phyloP scores from a whole-genome alignment of 345 rosid species.

The Lepidium aucheri region DNA sequence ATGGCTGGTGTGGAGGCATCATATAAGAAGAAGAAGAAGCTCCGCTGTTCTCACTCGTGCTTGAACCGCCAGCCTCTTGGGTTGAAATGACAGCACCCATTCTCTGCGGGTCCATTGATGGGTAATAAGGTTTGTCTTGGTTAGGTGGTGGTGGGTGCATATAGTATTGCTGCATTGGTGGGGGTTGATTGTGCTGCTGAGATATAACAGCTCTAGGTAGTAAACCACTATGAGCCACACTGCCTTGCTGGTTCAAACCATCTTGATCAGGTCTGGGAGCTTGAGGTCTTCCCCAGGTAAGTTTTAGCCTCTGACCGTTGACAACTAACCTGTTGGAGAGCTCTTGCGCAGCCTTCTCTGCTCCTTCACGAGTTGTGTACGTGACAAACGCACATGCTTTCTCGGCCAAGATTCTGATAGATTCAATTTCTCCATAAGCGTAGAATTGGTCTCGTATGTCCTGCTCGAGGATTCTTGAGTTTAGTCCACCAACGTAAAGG shows the following conservation, averaged over 20 bases:
- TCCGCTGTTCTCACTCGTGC: conserved; percentile 39
- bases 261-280: conserved; percentile 67
- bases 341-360: conserved; percentile 92
- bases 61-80: conserved; percentile 60
- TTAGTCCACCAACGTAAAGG: conserved; percentile 85
- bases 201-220: conserved; percentile 81
- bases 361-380: conserved; percentile 93
- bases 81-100: conserved; percentile 82
- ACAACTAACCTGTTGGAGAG: conserved; percentile 79
- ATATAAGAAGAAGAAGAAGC: conserved; percentile 42
- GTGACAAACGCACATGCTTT: conserved; percentile 91
- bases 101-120: conserved; percentile 97
- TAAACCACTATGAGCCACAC: conserved; percentile 67
- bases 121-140: conserved; percentile 67
- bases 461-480: conserved; percentile 75
- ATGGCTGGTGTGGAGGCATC: conserved; percentile 47
- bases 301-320: conserved; percentile 85
- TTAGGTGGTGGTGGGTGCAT: conserved; percentile 54
- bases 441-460: conserved; percentile 87
- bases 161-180: conserved; percentile 61
- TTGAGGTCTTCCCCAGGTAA: conserved; percentile 95
- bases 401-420: conserved; percentile 74
- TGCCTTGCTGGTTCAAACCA: conserved; percentile 61
- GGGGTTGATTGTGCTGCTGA: conserved; percentile 77
- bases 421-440: conserved; percentile 87